phyloP scores from a whole-genome alignment of 805 yeast genomes.

The Schwanniomyces pseudopolymorphus region DNA sequence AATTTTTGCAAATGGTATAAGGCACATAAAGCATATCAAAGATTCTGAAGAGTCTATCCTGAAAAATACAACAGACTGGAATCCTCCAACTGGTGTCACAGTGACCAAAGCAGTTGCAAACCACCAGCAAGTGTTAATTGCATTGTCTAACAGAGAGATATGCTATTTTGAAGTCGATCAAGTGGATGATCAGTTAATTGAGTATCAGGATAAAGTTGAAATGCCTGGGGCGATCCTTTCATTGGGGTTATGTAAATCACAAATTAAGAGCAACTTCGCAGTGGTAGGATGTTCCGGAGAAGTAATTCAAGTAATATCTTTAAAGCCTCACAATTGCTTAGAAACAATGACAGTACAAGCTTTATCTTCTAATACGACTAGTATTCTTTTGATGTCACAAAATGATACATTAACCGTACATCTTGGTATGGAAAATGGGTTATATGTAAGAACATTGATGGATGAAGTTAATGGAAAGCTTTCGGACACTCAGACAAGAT shows the following conservation, averaged over 20 bases:
- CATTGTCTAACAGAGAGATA: constrained; percentile 69
- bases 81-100: constrained; percentile 73
- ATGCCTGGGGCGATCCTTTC: constrained; percentile 50
- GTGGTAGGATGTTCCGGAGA: constrained; percentile 72
- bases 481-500: constrained; percentile 64
- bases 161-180: constrained; percentile 80
- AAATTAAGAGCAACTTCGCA: constrained; percentile 54
- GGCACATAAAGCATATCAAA: constrained; percentile 41
- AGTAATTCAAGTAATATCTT: constrained; percentile 65
- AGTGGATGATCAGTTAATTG: constrained; percentile 59
- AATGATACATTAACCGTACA: constrained; percentile 47
- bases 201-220: constrained; percentile 63
- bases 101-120: constrained; percentile 64
- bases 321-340: constrained; percentile 58
- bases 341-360: constrained; percentile 66
- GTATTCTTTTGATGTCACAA: constrained; percentile 23
- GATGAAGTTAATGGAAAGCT: constrained; percentile 59
- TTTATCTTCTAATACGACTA: constrained; percentile 46
- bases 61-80: constrained; percentile 63
- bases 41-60: constrained; percentile 16
- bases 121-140: constrained; percentile 65
- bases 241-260: constrained; percentile 45
- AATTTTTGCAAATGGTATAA: constrained; percentile 66
- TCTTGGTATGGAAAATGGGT: constrained; percentile 82
- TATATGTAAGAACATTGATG: constrained; percentile 63